These are phyloP conservation scores for Diplodia seriata DNA, from an alignment of 2,329 filamentous ascomycete genomes.

Conservation along the genomic window DNA sequence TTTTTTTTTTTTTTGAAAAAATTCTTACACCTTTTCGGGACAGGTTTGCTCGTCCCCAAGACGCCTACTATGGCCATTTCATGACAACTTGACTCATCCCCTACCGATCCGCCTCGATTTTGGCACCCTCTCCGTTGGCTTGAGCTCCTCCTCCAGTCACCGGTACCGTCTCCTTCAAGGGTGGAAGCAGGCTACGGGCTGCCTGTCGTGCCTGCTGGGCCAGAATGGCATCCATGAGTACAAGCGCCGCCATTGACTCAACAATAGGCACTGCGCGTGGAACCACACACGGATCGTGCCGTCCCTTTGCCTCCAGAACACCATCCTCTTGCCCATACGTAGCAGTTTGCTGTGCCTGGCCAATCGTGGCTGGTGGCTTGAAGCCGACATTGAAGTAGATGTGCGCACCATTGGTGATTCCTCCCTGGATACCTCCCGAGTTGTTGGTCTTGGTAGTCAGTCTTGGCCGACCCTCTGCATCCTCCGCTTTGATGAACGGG, in stretches of 20 bases:
- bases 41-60: neutral
- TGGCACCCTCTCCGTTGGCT: slow-evolving; percentile 29
- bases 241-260: slow-evolving; percentile 88
- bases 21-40: neutral
- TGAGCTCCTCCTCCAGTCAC: slow-evolving; percentile 36
- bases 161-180: slow-evolving; percentile 48
- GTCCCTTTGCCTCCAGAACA: slow-evolving; percentile 83
- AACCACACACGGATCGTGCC: slow-evolving; percentile 93
- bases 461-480: slow-evolving; percentile 61
- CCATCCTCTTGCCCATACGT: slow-evolving; percentile 80
- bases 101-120: slow-evolving; percentile 25
- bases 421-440: slow-evolving; percentile 92
- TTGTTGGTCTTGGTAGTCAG: slow-evolving; percentile 93
- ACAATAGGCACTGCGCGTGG: slow-evolving; percentile 86
- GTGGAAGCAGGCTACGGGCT: slow-evolving; percentile 47
- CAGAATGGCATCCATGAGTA: slow-evolving; percentile 85
- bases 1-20: neutral
- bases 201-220: slow-evolving; percentile 72
- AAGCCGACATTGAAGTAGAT: slow-evolving; percentile 96
- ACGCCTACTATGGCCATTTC: neutral
- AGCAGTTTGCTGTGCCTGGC: slow-evolving; percentile 82
- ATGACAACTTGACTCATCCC: neutral
- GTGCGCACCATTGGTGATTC: slow-evolving; percentile 89
- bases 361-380: slow-evolving; percentile 94
- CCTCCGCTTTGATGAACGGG: slow-evolving; percentile 71